A percentile compares a stretch with the other conserved stretches of the same genome.
phyloP scores from a whole-genome alignment of 768 basidiomycete genomes.

The Rossbeevera mucosa region DNA sequence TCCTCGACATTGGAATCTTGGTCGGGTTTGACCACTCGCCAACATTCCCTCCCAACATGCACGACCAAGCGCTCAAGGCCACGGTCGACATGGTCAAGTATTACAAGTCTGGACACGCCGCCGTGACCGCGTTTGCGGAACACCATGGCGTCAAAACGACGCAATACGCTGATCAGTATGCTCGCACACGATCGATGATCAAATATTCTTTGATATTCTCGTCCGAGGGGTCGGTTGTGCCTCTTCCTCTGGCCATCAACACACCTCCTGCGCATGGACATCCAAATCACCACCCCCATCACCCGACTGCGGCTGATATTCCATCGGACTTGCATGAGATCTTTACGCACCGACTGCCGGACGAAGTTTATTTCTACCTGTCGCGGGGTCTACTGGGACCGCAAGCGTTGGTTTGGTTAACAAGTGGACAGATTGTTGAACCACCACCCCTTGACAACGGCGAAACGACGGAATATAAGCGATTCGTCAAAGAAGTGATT shows the following conservation, averaged over 20 bases:
- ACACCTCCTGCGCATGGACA: slow-evolving; percentile 46
- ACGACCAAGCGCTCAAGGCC: slow-evolving; percentile 77
- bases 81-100: slow-evolving; percentile 91
- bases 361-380: slow-evolving; percentile 95
- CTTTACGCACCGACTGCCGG: slow-evolving; percentile 90
- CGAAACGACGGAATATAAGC: slow-evolving; percentile 89
- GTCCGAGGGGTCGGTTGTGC: slow-evolving; percentile 77
- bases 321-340: slow-evolving; percentile 91
- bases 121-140: slow-evolving; percentile 71
- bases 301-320: slow-evolving; percentile 81
- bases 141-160: slow-evolving; percentile 78
- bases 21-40: slow-evolving; percentile 82
- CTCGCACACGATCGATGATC: slow-evolving; percentile 86
- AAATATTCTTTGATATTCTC: slow-evolving; percentile 88
- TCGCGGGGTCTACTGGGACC: slow-evolving; percentile 88
- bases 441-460: slow-evolving; percentile 90
- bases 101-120: slow-evolving; percentile 84
- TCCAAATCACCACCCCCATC: slow-evolving; percentile 55
- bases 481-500: slow-evolving; percentile 93
- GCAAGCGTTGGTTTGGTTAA: slow-evolving; percentile 92
- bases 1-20: slow-evolving; percentile 89
- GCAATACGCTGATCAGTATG: slow-evolving; percentile 81
- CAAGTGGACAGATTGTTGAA: slow-evolving; percentile 79
- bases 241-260: slow-evolving; percentile 68
- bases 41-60: slow-evolving; percentile 76